A percentile compares a stretch with the other conserved stretches of the same genome.
Conservation (phyloP, 2,329 filamentous ascomycete genomes). For the Onygenales sp. region DNA sequence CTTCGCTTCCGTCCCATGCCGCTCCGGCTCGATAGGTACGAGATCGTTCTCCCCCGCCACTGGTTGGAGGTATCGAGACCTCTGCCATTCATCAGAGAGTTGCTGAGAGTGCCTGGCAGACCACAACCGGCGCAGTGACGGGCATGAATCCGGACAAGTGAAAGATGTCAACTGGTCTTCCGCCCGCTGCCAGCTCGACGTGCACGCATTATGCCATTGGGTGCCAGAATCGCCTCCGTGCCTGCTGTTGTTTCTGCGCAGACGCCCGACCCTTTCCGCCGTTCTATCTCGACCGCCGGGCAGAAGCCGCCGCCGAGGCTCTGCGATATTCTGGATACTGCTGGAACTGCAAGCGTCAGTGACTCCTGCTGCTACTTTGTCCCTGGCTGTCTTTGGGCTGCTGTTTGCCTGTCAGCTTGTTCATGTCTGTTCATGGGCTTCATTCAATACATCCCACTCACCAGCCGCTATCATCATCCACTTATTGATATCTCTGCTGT, state of each 20-base stretch:
- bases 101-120: no score
- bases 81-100: no score
- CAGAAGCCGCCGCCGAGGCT: neutral
- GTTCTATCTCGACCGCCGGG: neutral
- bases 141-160: neutral
- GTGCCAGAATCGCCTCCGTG: conserved; percentile 9
- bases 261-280: neutral
- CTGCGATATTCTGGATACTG: neutral
- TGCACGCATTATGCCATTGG: conserved; percentile 14
- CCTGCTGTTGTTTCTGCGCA: conserved; percentile 10
- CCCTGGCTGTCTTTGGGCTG: neutral
- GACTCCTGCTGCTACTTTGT: neutral
- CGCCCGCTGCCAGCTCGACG: conserved; percentile 4
- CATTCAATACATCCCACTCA: neutral
- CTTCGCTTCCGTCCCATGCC: no score
- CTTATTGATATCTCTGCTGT: neutral
- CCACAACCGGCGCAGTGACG: neutral
- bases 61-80: no score
- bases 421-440: neutral
- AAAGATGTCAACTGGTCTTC: neutral
- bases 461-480: no score
- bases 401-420: neutral
- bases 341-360: conserved; percentile 2
- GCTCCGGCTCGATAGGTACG: no score
- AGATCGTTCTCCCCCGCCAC: no score